Percentiles rank a stretch among this genome's conserved stretches.
Evolutionary conservation across 768 basidiomycete species (phyloP).

Genomic region (Termitomyces sp.): DNA sequence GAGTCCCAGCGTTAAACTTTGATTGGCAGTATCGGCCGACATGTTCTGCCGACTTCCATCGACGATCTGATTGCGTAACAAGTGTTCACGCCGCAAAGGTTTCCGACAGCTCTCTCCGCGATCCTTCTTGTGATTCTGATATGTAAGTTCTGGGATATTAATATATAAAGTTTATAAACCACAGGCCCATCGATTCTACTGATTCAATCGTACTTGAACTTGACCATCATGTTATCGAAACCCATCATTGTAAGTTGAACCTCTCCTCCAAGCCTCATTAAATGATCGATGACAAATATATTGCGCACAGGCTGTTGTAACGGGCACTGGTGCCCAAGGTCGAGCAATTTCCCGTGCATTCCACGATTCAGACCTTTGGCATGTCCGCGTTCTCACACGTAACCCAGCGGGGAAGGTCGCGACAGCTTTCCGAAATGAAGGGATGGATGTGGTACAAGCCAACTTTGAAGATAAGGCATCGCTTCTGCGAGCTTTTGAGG

Average conservation of each 20-base stretch:
- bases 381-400: constrained; percentile 14
- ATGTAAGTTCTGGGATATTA: too few species aligned
- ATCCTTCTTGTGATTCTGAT: too few species aligned
- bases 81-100: too few species aligned
- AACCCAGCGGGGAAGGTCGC: constrained; percentile 5
- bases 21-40: too few species aligned
- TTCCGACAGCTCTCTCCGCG: too few species aligned
- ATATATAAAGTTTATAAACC: too few species aligned
- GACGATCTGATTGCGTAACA: too few species aligned
- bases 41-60: too few species aligned
- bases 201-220: too few species aligned
- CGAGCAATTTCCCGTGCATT: constrained; percentile 11
- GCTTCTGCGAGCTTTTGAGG: constrained; percentile 5
- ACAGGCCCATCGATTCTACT: too few species aligned
- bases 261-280: not conserved
- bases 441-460: constrained; percentile 10
- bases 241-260: constrained; percentile 7
- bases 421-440: constrained; percentile 1
- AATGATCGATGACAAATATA: not conserved
- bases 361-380: constrained; percentile 13
- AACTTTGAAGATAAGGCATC: constrained; percentile 11
- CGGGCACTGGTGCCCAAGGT: constrained; percentile 13
- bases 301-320: constrained; percentile 8
- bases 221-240: not conserved
- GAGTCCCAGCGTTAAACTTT: too few species aligned